phyloP scores from a whole-genome alignment of 108 stramenopile genomes.

The Pseudonitzschia pungens region DNA sequence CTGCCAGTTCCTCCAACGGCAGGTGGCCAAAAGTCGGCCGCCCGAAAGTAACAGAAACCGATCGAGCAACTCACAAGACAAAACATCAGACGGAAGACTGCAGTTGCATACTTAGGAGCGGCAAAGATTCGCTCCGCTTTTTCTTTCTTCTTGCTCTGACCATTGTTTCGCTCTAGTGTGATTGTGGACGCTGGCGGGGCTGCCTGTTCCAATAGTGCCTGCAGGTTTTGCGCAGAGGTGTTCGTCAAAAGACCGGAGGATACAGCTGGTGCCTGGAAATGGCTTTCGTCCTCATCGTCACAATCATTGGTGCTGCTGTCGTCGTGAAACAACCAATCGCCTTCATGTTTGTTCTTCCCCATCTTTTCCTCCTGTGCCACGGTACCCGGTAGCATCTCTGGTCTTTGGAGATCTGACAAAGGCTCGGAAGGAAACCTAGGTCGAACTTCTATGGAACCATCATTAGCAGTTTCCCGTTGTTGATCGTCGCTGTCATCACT shows the following conservation, averaged over 20 bases:
- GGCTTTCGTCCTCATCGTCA: conserved; percentile 8
- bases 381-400: neutral
- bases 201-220: conserved; percentile 29
- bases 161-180: neutral
- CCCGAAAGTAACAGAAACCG: conserved; percentile 50
- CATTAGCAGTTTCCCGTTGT: neutral
- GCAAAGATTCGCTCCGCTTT: conserved; percentile 44
- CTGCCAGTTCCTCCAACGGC: conserved; percentile 56
- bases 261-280: conserved; percentile 22
- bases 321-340: conserved; percentile 12
- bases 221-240: conserved; percentile 29
- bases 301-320: neutral
- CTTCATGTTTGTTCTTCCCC: neutral
- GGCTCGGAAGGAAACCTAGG: conserved; percentile 9
- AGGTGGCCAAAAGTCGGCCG: conserved; percentile 78
- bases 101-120: conserved; percentile 81
- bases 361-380: neutral
- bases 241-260: conserved; percentile 34
- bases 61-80: conserved; percentile 49
- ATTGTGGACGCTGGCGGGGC: conserved; percentile 2
- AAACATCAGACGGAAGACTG: conserved; percentile 67
- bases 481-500: conserved; percentile 3
- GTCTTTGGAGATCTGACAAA: neutral
- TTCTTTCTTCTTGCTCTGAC: conserved; percentile 5
- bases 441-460: neutral